Conservation (phyloP, 805 yeast species). For the Kluyveromyces starmeri region DNA sequence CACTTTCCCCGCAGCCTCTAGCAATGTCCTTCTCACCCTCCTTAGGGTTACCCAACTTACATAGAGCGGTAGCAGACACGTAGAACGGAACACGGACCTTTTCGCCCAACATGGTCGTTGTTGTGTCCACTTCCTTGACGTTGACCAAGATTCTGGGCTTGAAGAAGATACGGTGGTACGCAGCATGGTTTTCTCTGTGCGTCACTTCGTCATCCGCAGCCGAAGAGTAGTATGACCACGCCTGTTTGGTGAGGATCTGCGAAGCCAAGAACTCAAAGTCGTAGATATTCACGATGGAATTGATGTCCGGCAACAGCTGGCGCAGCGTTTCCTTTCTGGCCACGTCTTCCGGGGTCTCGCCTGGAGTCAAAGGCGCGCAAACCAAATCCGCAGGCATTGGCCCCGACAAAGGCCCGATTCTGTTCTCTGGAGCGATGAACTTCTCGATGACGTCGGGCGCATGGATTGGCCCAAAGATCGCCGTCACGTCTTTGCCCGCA, state of each 20-base stretch:
- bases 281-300: conserved; percentile 62
- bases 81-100: conserved; percentile 71
- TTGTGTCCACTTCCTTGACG: conserved; percentile 61
- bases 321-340: conserved; percentile 20
- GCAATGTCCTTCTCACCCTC: conserved; percentile 89
- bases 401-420: conserved; percentile 47
- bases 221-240: conserved; percentile 89
- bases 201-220: conserved; percentile 93
- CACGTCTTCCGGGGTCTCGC: conserved; percentile 27
- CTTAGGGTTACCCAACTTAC: conserved; percentile 74
- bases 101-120: conserved; percentile 71
- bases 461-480: conserved; percentile 81
- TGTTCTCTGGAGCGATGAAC: conserved; percentile 48
- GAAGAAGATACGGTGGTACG: conserved; percentile 82
- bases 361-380: conserved; percentile 26
- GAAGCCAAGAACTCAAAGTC: conserved; percentile 88
- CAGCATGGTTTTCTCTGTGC: conserved; percentile 80
- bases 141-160: conserved; percentile 77
- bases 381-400: conserved; percentile 23
- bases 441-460: conserved; percentile 77
- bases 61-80: conserved; percentile 86
- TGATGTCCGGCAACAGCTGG: conserved; percentile 56
- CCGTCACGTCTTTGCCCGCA: conserved; percentile 79
- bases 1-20: conserved; percentile 66
- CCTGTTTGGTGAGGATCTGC: conserved; percentile 63